Percentiles rank a stretch among this genome's conserved stretches.
These are phyloP conservation scores for Trametes villosa DNA, from an alignment of 768 basidiomycete species.

Conservation along the genomic window DNA sequence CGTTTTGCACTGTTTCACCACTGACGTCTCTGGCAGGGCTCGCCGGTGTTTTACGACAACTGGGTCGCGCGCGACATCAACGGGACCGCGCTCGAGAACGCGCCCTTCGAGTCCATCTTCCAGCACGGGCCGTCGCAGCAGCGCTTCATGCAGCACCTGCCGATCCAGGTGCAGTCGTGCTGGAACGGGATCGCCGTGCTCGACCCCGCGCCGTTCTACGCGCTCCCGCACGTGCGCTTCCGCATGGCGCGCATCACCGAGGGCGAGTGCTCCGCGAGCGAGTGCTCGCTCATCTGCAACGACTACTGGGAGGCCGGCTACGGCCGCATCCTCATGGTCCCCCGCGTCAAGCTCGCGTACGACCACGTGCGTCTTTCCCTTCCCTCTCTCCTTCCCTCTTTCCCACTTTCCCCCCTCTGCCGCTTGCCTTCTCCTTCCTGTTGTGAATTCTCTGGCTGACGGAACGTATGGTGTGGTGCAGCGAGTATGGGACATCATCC, in stretches of 20 bases:
- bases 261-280: slow-evolving; percentile 91
- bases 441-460: neutral
- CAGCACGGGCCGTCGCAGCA: slow-evolving; percentile 76
- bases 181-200: slow-evolving; percentile 98
- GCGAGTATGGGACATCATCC: slow-evolving; percentile 95
- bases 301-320: slow-evolving; percentile 98
- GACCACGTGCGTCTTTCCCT: slow-evolving; percentile 62
- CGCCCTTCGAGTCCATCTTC: slow-evolving; percentile 94
- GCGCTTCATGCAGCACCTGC: slow-evolving; percentile 90
- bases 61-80: slow-evolving; percentile 99
- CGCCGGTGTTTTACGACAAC: slow-evolving; percentile 97
- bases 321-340: slow-evolving; percentile 97
- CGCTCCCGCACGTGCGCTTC: slow-evolving; percentile 88
- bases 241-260: slow-evolving; percentile 91
- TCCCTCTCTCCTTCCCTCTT: neutral
- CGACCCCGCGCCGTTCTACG: slow-evolving; percentile 95
- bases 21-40: slow-evolving; percentile 44
- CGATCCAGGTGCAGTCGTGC: slow-evolving; percentile 95
- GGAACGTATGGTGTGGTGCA: slow-evolving; percentile 37
- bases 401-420: neutral
- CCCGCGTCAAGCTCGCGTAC: slow-evolving; percentile 94
- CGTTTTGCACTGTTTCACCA: neutral
- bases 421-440: too few relatives aligned
- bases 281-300: slow-evolving; percentile 97
- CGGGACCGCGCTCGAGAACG: slow-evolving; percentile 97